Conservation (phyloP, 352 stramenopile genomes). For the Achlya hypogyna region DNA sequence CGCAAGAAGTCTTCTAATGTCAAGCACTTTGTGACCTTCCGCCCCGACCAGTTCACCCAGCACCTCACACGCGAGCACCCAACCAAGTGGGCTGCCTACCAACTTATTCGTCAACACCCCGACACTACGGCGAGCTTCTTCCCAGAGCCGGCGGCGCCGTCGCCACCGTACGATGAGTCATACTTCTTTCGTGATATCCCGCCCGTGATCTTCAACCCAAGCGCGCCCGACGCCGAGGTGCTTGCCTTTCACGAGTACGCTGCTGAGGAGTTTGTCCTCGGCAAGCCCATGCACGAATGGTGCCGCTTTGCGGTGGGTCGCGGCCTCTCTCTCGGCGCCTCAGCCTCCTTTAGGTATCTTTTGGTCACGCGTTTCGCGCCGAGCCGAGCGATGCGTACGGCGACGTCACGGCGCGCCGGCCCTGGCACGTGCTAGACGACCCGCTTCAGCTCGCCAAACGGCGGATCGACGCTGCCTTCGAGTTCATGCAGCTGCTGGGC, state of each 20-base stretch:
- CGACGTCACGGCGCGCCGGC: constrained; percentile 20
- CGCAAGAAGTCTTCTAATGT: background rate
- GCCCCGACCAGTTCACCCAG: constrained; percentile 7
- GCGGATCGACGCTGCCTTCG: constrained; percentile 73
- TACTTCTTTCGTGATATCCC: constrained; percentile 38
- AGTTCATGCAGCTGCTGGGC: constrained; percentile 80
- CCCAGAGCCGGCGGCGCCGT: constrained; percentile 8
- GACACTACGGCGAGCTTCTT: background rate
- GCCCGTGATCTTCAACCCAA: constrained; percentile 62
- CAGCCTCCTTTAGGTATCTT: constrained; percentile 28
- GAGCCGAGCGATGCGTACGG: constrained; percentile 41
- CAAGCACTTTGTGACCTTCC: background rate
- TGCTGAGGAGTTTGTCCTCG: constrained; percentile 55
- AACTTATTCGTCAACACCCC: background rate
- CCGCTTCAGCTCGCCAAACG: constrained; percentile 59
- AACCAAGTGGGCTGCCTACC: constrained; percentile 13
- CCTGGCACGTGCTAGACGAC: constrained; percentile 38
- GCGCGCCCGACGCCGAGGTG: constrained; percentile 33
- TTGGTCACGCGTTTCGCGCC: constrained; percentile 46
- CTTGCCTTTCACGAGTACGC: constrained; percentile 77
- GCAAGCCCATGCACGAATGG: constrained; percentile 67
- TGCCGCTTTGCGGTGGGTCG: constrained; percentile 56
- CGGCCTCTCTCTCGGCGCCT: constrained; percentile 41
- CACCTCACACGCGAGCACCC: constrained; percentile 12
- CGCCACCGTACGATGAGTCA: background rate